Base-by-base conservation (phyloP, 352 stramenopile species). In the Phytophthora megakarya region DNA sequence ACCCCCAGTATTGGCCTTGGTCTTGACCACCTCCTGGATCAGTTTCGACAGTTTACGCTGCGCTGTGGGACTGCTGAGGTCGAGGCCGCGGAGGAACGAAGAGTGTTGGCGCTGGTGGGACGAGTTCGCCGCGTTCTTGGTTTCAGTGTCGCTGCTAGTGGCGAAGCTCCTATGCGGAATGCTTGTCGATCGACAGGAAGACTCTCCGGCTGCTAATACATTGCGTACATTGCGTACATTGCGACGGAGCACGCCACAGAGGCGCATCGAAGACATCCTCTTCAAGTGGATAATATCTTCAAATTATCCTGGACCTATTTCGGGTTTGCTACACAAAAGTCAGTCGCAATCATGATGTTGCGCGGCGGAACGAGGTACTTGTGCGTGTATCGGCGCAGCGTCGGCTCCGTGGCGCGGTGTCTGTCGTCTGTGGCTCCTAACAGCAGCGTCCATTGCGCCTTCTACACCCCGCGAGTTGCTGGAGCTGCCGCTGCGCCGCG, bases 1-100 rank as follows among this genome's bases (percentile, higher is more conserved):
- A 91, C 82, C 83, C 10, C 81, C 79, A 1, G 76, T 79, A 53
- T 89, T 88, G 21, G 65, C 66, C 63, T 89, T 88, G 19, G 78
- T 90, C 55, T 81, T 80, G 25, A 90, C 77, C 38, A 88, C 70
- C 51, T 89, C 76, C 59, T 88, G 78, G 54, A 92, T 89, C 35
- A 89, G 48, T 47, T 87, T 85, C 10, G 80, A 84, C 52, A 92
- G 68, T 33, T 78, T 80, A 46, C 64, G 52, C 25, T 78, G 76
- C 32, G 82, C 75, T 2, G 53, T 57, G 1, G 69, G 63, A 23
- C 58, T 73, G 26, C 53, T 84, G 16, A 90, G 50, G 39, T 90
- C 74, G 23, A 90, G 65, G 22, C 45, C 65, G 52, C 81, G 69
- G 13, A 90, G 67, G 43, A 89, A 88, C 19, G 53, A 72, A 5